These are phyloP conservation scores for Didymella sp. DNA, from an alignment of 2,329 filamentous ascomycete genomes.

Conservation along the genomic window DNA sequence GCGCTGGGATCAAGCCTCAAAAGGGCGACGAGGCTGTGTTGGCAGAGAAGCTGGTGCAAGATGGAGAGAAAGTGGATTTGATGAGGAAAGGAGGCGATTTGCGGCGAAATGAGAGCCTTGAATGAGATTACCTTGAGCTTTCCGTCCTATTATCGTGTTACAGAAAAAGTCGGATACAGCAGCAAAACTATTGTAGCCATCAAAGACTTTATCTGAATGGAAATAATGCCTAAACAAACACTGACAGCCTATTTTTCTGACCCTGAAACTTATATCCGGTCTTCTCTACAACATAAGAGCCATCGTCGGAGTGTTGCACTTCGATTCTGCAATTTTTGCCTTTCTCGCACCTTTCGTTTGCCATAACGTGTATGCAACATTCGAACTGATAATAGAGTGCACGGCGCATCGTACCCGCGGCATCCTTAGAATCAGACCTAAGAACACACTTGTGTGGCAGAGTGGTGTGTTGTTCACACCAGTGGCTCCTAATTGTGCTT, in stretches of 20 bases:
- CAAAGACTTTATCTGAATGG: too few relatives aligned
- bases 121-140: not conserved
- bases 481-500: not conserved
- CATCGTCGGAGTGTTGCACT: not conserved
- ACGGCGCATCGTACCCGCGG: not conserved
- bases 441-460: not conserved
- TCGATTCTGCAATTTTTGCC: not conserved
- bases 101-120: not conserved
- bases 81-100: not conserved
- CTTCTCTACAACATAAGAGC: not conserved
- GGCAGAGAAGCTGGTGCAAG: not conserved
- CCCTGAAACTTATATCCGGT: not conserved
- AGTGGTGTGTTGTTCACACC: not conserved
- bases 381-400: not conserved
- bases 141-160: too few relatives aligned
- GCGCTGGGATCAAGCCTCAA: constrained; percentile 36
- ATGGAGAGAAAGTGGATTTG: not conserved
- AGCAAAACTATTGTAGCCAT: not conserved
- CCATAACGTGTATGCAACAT: not conserved
- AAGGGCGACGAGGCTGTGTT: not conserved
- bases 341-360: not conserved
- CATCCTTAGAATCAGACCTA: not conserved
- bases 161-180: not conserved
- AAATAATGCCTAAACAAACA: too few relatives aligned
- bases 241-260: too few relatives aligned